Base-by-base conservation (phyloP, 352 stramenopile genomes). In the Globisporangium takayamanum region DNA sequence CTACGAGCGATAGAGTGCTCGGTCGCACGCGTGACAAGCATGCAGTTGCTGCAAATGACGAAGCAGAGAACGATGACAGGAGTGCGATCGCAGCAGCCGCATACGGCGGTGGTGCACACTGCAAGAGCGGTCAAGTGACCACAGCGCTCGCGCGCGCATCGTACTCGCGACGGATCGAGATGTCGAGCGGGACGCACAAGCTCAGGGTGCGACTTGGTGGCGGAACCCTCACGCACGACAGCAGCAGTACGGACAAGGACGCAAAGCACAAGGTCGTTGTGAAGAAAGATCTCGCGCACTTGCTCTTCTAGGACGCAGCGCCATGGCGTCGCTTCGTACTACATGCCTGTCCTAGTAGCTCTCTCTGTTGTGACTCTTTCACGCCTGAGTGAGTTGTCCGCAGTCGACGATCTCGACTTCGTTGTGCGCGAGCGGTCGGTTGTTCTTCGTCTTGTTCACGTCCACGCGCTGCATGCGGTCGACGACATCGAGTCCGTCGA, bases 401-500 rank as follows among this genome's bases (percentile, higher is more conserved):
- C 81, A 91, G 63, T 84, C 72, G n/a, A 78, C 67, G 28, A 91
- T 80, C 52, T 67, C 61, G 41, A 91, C 75, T 59, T 85, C 73
- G 56, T 86, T 85, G 30, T 79, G 66, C 2, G 69, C 30, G n/a
- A 81, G 60, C 16, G 81, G 81, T 5, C 66, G 57, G 54, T 70
- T 78, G 62, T 82, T 85, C 26, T 63, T 73, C 50, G 65, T 63
- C 26, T 69, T 64, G 53, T 70, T 73, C 28, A 88, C 78, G 37
- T 86, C 63, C 6, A 89, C 78, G 41, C 70, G 74, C 55, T 89
- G 78, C 70, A 91, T 88, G 20, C 66, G 57, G 59, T 89, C 76
- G 18, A 91, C 79, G 14, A 91, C 66, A n/a, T 86, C 75, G 33
- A 88, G 70, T 20, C 81, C 78, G 30, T 95, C 81, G 45, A 97